These are phyloP conservation scores for Blastocystis sp. DNA, from an alignment of 352 stramenopile genomes.

Conservation along the genomic window DNA sequence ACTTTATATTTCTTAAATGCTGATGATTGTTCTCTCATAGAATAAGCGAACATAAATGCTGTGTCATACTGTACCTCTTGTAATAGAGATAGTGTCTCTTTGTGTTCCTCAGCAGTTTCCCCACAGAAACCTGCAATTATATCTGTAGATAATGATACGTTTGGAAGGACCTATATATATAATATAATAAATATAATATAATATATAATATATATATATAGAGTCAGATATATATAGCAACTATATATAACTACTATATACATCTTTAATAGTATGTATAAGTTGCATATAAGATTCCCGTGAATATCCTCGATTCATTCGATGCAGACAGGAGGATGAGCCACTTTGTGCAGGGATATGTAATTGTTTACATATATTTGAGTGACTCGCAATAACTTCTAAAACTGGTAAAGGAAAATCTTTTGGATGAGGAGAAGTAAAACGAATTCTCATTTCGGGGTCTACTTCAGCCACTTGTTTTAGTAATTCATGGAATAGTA, in stretches of 20 bases:
- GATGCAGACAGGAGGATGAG: slow-evolving; percentile 59
- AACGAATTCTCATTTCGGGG: slow-evolving; percentile 84
- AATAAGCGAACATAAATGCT: slow-evolving; percentile 97
- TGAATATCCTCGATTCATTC: slow-evolving; percentile 85
- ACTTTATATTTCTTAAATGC: too few species aligned
- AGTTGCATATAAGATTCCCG: slow-evolving; percentile 85
- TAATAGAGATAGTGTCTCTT: slow-evolving; percentile 67
- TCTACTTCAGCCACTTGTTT: slow-evolving; percentile 68
- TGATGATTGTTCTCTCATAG: slow-evolving; percentile 58
- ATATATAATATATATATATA: neutral
- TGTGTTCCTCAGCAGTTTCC: slow-evolving; percentile 87
- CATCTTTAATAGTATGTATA: slow-evolving; percentile 64
- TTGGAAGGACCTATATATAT: slow-evolving; percentile 46
- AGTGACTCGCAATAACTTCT: slow-evolving; percentile 57
- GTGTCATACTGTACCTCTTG: slow-evolving; percentile 73
- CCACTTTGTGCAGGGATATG: slow-evolving; percentile 93
- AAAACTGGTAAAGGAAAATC: slow-evolving; percentile 71
- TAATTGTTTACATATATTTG: slow-evolving; percentile 86
- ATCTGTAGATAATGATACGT: slow-evolving; percentile 69
- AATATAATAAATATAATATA: neutral
- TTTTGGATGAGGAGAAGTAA: slow-evolving; percentile 77
- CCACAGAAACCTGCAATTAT: slow-evolving; percentile 96
- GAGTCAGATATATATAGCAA: neutral
- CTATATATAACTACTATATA: neutral
- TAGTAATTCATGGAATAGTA: slow-evolving; percentile 89